Conservation (phyloP, 805 yeast species). For the Yarrowia porcina region DNA sequence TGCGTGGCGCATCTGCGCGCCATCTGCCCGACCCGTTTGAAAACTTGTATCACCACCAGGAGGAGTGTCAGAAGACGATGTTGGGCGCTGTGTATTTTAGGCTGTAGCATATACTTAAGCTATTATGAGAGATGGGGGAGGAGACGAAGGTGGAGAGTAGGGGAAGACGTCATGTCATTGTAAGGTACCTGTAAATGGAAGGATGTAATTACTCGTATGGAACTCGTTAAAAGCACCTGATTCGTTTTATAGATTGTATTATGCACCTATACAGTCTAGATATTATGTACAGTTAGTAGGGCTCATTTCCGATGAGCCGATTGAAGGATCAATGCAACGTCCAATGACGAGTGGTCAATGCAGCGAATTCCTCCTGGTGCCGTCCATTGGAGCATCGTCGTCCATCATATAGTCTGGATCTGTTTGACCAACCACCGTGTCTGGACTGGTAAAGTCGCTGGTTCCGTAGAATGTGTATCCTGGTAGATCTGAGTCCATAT, state of each 20-base stretch:
- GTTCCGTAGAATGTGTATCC: slow-evolving; percentile 19
- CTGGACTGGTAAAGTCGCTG: slow-evolving; percentile 1
- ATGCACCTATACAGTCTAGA: neutral
- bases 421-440: neutral
- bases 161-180: too few species aligned
- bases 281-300: slow-evolving; percentile 4
- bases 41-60: neutral
- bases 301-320: neutral
- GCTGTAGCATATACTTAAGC: slow-evolving; percentile 6
- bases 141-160: too few species aligned
- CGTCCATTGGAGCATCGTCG: slow-evolving; percentile 6
- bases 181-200: too few species aligned
- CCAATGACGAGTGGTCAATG: too few species aligned
- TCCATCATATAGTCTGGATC: slow-evolving; percentile 21
- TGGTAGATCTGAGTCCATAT: slow-evolving; percentile 10
- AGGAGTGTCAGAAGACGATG: slow-evolving; percentile 3
- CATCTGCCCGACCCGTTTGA: neutral
- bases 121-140: too few species aligned
- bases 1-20: neutral
- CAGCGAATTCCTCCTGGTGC: neutral
- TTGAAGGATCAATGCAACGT: too few species aligned
- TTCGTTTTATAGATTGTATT: too few species aligned
- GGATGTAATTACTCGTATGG: too few species aligned
- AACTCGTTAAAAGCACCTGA: too few species aligned
- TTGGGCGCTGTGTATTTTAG: slow-evolving; percentile 13